Percentiles rank a stretch among this genome's conserved stretches.
Conservation (phyloP, 768 basidiomycete genomes). For the Trichaptum fuscoviolaceum region DNA sequence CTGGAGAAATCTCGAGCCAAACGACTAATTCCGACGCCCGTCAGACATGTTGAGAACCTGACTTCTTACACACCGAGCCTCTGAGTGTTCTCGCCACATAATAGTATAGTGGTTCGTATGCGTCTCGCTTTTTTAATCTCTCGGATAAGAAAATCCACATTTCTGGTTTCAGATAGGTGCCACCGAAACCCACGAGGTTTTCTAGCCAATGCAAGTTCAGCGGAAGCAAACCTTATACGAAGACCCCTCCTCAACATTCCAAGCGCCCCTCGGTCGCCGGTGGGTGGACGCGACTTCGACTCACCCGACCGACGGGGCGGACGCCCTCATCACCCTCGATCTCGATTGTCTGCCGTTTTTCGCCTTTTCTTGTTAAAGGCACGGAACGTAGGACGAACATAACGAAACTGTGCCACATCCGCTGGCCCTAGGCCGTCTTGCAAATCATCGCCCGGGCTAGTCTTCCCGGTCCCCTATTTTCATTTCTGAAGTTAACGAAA, state of each 20-base stretch:
- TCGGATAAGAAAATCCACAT: background rate
- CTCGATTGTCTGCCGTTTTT: background rate
- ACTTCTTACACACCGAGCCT: background rate
- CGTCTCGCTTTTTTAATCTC: background rate
- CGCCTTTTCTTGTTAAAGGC: background rate
- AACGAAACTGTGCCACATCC: background rate
- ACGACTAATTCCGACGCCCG: background rate
- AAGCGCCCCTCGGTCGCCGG: slow-evolving; percentile 1
- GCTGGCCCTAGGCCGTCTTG: background rate
- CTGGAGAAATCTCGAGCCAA: background rate
- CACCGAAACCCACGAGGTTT: slow-evolving; percentile 1
- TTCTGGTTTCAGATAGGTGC: background rate
- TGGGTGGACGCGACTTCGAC: background rate
- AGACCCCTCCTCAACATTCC: slow-evolving; percentile 1
- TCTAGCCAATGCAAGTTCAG: background rate
- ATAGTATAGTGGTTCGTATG: background rate
- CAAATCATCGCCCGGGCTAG: background rate
- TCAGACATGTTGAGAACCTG: background rate
- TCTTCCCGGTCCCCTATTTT: background rate
- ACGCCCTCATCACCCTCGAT: background rate
- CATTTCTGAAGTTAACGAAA: background rate
- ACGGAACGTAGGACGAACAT: background rate
- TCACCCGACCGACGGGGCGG: slow-evolving; percentile 1
- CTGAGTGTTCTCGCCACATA: background rate
- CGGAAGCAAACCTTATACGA: slow-evolving; percentile 1